These are phyloP conservation scores for Helotiales sp. DNA, from an alignment of 2,329 filamentous ascomycete species.

Conservation along the genomic window DNA sequence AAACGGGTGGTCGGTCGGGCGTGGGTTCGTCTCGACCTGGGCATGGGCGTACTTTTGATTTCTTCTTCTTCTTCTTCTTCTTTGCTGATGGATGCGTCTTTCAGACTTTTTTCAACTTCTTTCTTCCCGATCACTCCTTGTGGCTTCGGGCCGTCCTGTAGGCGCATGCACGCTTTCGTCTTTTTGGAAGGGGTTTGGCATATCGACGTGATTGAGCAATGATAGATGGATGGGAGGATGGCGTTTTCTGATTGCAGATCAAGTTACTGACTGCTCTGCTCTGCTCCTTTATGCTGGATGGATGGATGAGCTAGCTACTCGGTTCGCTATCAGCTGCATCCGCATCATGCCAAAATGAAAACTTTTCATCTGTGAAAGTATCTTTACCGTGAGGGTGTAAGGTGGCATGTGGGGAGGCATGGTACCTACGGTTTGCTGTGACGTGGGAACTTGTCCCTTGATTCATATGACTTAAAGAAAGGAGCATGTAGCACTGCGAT, in stretches of 20 bases:
- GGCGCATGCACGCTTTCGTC: not conserved
- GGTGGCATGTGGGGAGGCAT: not conserved
- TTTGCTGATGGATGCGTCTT: not conserved
- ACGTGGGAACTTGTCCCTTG: no score
- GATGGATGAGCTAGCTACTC: not conserved
- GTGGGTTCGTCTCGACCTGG: not conserved
- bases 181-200: not conserved
- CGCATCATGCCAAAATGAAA: not conserved
- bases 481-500: no score
- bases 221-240: slow-evolving; percentile 2
- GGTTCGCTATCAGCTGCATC: not conserved
- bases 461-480: no score
- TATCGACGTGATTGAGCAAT: not conserved
- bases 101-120: not conserved
- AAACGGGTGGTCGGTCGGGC: not conserved
- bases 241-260: not conserved
- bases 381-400: not conserved
- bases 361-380: not conserved
- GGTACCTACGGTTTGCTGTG: no score
- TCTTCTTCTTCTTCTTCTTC: not conserved
- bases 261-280: not conserved
- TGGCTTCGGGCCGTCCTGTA: not conserved
- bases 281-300: not conserved
- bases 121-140: not conserved
- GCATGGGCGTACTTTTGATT: slow-evolving; percentile 1